Base-by-base conservation (phyloP, 202 grass and related monocot genomes). In the Carex sylvatica region DNA sequence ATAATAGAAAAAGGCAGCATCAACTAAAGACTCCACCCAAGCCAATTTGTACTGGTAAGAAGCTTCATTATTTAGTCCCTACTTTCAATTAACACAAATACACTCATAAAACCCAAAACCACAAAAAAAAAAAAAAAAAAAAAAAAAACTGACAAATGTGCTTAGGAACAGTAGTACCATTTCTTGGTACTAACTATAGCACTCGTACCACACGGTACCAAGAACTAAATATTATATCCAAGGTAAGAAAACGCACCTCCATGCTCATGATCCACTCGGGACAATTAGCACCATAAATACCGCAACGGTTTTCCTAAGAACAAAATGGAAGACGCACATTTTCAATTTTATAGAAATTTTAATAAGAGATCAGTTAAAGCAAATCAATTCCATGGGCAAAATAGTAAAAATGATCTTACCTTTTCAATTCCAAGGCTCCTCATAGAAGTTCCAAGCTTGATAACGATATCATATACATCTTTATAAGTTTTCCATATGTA, bases 401-500 rank as follows among this genome's bases (percentile, higher is more conserved):
- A 47, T 61, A 20, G 49, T 56, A 58, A 82, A 65, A 79, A 14
- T 11, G 42, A 7, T 55, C 13, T 23, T 60, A 98, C 96, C 96
- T 95, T 90, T 82, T 84, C 83, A 59, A 98, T 70, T 47, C 92
- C 92, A 13, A 67, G 63, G 64, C 86, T 92, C 80, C 92, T 82
- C 19, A 95, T 89, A 4, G 92, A 91, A 14, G 84, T 84, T 28
- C 92, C 92, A 23, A 95, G 67, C 66, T 95, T 92, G 54, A 98
- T 23, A 61, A 92, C 96, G 38, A 85, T 83, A 65, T 91, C 96
- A 81, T 95, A 91, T 2, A 90, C 92, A 83, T 93, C 86, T 76
- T 93, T 98, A 61, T 95, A 98, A 64, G 89, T 95, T 80, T 85
- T 31, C 96, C 96, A 98, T 46, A 80, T 89, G 86, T 98, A 98